These are phyloP conservation scores for Colletotrichum kahawae DNA, from an alignment of 2,329 filamentous ascomycete genomes.

Conservation along the genomic window DNA sequence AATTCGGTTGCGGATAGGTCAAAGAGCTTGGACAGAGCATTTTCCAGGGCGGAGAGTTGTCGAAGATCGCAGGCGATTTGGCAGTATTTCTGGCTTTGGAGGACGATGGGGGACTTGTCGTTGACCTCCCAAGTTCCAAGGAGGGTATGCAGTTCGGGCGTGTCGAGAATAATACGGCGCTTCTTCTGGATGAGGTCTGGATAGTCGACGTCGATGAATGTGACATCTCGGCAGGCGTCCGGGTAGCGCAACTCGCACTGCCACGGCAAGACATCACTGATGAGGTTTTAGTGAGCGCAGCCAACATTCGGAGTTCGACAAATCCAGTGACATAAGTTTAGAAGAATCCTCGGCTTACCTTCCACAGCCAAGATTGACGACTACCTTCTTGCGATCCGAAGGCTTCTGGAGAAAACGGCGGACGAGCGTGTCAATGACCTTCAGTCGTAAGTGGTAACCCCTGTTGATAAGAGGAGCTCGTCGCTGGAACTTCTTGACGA, in stretches of 20 bases:
- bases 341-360: slow-evolving; percentile 66
- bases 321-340: neutral
- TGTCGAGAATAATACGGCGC: slow-evolving; percentile 67
- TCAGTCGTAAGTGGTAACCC: slow-evolving; percentile 86
- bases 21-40: slow-evolving; percentile 62
- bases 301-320: neutral
- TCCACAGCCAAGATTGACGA: slow-evolving; percentile 88
- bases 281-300: slow-evolving; percentile 3
- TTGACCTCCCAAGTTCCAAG: slow-evolving; percentile 63
- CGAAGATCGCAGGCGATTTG: slow-evolving; percentile 84
- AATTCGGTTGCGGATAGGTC: slow-evolving; percentile 58
- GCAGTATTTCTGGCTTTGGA: slow-evolving; percentile 73
- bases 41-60: slow-evolving; percentile 65
- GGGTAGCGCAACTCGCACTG: slow-evolving; percentile 75
- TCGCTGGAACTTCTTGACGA: slow-evolving; percentile 83
- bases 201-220: slow-evolving; percentile 88
- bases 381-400: slow-evolving; percentile 66
- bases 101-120: slow-evolving; percentile 53
- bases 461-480: slow-evolving; percentile 89
- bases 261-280: slow-evolving; percentile 85
- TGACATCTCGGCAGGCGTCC: slow-evolving; percentile 58
- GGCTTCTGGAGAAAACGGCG: slow-evolving; percentile 69
- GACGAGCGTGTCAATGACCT: slow-evolving; percentile 78
- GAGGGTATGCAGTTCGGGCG: slow-evolving; percentile 63
- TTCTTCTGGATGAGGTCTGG: slow-evolving; percentile 80